Conservation (phyloP, 495 filamentous ascomycete genomes). For the Niebla homalea region DNA sequence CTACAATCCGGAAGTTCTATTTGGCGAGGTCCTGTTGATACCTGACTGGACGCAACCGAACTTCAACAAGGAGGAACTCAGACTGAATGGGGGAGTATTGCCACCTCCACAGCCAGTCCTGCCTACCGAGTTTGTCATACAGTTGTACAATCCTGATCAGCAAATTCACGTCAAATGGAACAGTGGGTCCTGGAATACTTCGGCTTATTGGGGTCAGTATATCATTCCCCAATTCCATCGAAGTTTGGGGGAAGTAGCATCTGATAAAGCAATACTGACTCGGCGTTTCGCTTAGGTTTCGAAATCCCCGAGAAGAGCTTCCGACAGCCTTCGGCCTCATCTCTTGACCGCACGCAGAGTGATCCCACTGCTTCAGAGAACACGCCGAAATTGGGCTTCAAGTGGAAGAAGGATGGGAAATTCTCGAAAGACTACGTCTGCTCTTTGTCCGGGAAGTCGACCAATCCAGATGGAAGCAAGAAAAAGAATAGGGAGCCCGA, state of each 20-base stretch:
- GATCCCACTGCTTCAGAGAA: slow-evolving; percentile 53
- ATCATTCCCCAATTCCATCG: too few relatives aligned
- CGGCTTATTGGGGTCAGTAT: slow-evolving; percentile 74
- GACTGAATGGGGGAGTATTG: slow-evolving; percentile 53
- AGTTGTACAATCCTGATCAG: slow-evolving; percentile 93
- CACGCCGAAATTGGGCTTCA: slow-evolving; percentile 71
- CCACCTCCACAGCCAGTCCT: slow-evolving; percentile 63
- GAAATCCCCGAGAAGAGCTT: slow-evolving; percentile 83
- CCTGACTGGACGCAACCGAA: slow-evolving; percentile 75
- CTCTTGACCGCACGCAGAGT: slow-evolving; percentile 60
- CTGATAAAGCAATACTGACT: too few relatives aligned
- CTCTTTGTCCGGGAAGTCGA: slow-evolving; percentile 61
- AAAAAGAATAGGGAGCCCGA: slow-evolving; percentile 80
- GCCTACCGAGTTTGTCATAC: slow-evolving; percentile 65
- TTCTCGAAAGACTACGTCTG: slow-evolving; percentile 75
- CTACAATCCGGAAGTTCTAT: slow-evolving; percentile 67
- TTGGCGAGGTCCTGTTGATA: slow-evolving; percentile 70
- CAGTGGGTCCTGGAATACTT: slow-evolving; percentile 61
- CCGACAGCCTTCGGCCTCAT: slow-evolving; percentile 58
- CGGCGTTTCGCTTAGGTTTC: slow-evolving; percentile 35
- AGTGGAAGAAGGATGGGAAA: slow-evolving; percentile 84
- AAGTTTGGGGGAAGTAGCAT: too few relatives aligned
- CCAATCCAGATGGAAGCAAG: slow-evolving; percentile 44
- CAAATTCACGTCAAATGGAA: slow-evolving; percentile 56
- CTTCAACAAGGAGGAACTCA: slow-evolving; percentile 65